Evolutionary conservation across 179 eudicot species (phyloP), one percentile per base, ranked within the genome.

Genomic region (Silene noctiflora): DNA sequence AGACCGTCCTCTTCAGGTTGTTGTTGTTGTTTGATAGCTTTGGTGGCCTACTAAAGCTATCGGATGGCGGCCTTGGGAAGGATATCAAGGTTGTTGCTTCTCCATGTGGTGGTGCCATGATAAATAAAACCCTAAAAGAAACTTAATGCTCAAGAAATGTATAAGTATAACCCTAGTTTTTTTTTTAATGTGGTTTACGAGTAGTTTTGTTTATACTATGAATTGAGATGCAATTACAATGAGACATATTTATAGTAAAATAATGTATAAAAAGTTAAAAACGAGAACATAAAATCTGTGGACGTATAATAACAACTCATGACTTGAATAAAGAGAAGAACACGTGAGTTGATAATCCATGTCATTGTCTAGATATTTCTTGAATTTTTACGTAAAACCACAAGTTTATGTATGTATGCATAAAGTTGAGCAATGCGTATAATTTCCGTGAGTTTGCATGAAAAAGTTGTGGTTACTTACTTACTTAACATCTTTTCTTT

Each of bases 71-170:
- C 69, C 76, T 67, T 6, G 71, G 71, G 67, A 70, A 72, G 51
- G 84, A 33, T 53, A 74, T 55, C 4, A 79, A 39, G 24, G 64
- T 29, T 55, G 44, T 71, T 27, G 74, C 29, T 6, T 84, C 87
- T 74, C 84, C 82, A 31, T 84, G 80, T 67, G 82, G 82, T 75
- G 87, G 87, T 65, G 87, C 87, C 87, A 84, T 84, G 48, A 19
- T 33, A 31, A 63, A 24, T 42, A 17, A n/a, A 62, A 27, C 27
- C 24, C 70, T 22, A 25, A 24, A 59, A 4, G 5, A 44, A 56
- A 19, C 44, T 75, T 63, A 3, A 1, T 22, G 1, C 70, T 20
- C 42, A 75, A 25, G 70, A 63, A 25, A 58, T 20, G 67, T n/a
- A n/a, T n/a, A n/a, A n/a, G 17, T 12, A 12, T 6, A 55, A 69